Evolutionary conservation across 1,139 yeast genomes (phyloP).

Genomic region (Pichia sp.): DNA sequence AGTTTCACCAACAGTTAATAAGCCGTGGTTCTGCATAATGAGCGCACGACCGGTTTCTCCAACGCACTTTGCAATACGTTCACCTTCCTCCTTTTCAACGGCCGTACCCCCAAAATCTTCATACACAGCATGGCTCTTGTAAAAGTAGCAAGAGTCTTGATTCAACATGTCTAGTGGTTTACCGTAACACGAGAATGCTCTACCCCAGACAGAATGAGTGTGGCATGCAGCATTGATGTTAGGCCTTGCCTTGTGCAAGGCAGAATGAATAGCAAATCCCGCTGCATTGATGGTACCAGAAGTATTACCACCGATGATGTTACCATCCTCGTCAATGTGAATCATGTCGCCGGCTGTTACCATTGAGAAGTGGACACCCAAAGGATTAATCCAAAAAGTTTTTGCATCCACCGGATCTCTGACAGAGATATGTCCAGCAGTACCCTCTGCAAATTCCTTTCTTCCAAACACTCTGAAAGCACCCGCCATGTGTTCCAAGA

Average conservation of each 20-base stretch:
- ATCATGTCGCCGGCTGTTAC: constrained; percentile 66
- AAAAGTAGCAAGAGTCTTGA: constrained; percentile 66
- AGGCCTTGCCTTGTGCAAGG: constrained; percentile 64
- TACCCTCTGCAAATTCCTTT: constrained; percentile 60
- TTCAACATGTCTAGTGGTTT: constrained; percentile 65
- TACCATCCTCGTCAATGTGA: constrained; percentile 49
- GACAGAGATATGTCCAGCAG: constrained; percentile 72
- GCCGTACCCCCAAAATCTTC: constrained; percentile 72
- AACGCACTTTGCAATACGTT: constrained; percentile 51
- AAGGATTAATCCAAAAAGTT: constrained; percentile 73
- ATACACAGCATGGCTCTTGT: constrained; percentile 58
- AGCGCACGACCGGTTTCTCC: constrained; percentile 54
- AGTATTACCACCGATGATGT: constrained; percentile 11
- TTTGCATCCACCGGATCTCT: constrained; percentile 63
- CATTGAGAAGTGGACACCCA: constrained; percentile 61
- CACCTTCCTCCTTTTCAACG: constrained; percentile 32
- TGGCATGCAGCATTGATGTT: constrained; percentile 80
- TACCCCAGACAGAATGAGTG: constrained; percentile 65
- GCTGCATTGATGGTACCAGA: constrained; percentile 59
- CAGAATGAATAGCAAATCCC: constrained; percentile 71
- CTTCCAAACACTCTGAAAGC: constrained; percentile 72
- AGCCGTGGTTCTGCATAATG: constrained; percentile 68
- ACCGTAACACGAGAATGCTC: constrained; percentile 66
- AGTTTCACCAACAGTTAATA: constrained; percentile 63
- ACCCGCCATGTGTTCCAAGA: constrained; percentile 67